These are phyloP conservation scores for Magnaporthiopsis rhizophila DNA, from an alignment of 2,329 filamentous ascomycete genomes.

Conservation along the genomic window DNA sequence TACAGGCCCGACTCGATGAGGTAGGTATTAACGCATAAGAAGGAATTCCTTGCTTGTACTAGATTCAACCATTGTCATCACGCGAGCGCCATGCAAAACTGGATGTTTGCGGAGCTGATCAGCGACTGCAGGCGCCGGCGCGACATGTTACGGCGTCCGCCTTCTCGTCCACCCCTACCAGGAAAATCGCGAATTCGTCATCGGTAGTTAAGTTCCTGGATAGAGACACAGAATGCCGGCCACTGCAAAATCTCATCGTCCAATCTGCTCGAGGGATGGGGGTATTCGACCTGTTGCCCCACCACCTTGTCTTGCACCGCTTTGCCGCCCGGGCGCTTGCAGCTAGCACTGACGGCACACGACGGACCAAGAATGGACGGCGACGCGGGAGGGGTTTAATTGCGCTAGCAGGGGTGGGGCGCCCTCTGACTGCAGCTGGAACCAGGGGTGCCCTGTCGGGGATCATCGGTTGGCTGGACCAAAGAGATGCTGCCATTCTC, in stretches of 20 bases:
- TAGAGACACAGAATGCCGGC: no score
- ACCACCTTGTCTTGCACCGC: neutral
- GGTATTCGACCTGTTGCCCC: neutral
- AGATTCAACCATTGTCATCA: no score
- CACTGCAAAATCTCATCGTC: neutral
- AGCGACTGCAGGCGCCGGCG: no score
- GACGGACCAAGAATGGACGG: neutral
- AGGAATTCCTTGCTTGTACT: no score
- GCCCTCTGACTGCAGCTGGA: slow-evolving; percentile 2
- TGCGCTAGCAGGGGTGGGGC: neutral
- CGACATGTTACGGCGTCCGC: no score
- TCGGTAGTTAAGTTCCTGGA: no score
- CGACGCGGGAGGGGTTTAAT: slow-evolving; percentile 1
- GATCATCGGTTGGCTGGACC: slow-evolving; percentile 13
- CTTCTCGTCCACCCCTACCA: no score
- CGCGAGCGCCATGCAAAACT: no score
- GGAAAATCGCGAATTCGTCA: no score
- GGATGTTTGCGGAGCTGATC: neutral
- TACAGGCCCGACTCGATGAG: no score
- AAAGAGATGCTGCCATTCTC: slow-evolving; percentile 9
- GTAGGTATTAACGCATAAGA: no score
- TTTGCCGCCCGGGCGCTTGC: slow-evolving; percentile 17
- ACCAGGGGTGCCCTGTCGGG: neutral
- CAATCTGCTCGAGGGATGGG: neutral
- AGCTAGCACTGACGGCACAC: neutral